Base-by-base conservation (phyloP, 495 filamentous ascomycete species). In the Tuber melanosporum region DNA sequence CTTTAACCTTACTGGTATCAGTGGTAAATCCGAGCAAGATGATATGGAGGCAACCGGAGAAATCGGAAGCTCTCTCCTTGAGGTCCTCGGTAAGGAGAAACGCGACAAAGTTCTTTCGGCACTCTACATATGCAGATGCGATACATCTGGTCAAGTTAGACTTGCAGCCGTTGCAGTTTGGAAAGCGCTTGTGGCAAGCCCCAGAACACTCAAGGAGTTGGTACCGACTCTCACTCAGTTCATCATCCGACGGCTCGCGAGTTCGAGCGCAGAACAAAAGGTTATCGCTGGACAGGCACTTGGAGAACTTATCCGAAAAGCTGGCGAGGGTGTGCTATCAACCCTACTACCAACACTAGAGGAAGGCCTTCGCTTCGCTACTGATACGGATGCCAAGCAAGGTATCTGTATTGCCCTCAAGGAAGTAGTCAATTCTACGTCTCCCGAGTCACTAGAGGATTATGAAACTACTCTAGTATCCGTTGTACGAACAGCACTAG, bases 1-100 rank as follows among this genome's bases (percentile, higher is more conserved):
- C 70, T 99, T 98, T 89, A 99, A 97, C 83, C 90, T 99, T 74
- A 98, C 96, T 44, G 95, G 95, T 84, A 97, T 98, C 84, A 94
- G 88, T 74, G 93, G 90, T 74, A 95, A 91, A 81, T 87, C 90
- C 0, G 95, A 97, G 74, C 88, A 90, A 73, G 89, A 90, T 70
- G 91, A 97, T 82, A 91, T 94, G 70, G 89, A 90, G 72, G 90
- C 89, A 73, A 91, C 90, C 49, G 89, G 89, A 76, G 94, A 97
- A 84, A 93, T 95, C 66, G 93, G 94, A 32, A 92, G 93, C 73
- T 98, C 95, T 44, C 86, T 99, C 74, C 89, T 97, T 73, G 96
- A 98, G 83, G 90, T 94, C 12, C 93, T 99, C 62, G 95, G 95
- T 76, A 93, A 97, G 83, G 95, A 98, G 84, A 95, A 93, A 85